phyloP scores from a whole-genome alignment of 2,329 filamentous ascomycete genomes.

The Bipolaris gigantea region DNA sequence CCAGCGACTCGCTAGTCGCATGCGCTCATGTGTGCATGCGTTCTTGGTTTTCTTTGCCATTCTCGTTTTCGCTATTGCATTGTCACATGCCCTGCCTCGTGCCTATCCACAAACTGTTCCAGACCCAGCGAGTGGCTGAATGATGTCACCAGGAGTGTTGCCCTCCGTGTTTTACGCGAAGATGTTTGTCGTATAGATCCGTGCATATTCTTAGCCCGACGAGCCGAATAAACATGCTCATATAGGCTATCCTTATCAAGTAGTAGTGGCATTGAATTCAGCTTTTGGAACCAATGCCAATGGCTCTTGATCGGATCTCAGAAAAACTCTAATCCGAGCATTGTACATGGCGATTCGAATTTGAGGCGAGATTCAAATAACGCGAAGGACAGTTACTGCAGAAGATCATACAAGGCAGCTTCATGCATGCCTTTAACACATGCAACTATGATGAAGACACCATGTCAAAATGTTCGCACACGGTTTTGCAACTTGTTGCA shows the following conservation, averaged over 20 bases:
- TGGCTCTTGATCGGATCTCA: too few species aligned
- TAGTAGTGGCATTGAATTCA: too few species aligned
- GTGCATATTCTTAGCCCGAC: neutral
- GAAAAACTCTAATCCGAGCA: too few species aligned
- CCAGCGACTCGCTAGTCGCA: neutral
- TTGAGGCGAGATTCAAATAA: too few species aligned
- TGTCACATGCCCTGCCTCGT: neutral
- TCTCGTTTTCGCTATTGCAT: neutral
- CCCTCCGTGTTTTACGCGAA: neutral
- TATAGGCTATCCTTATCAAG: neutral
- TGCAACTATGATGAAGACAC: neutral
- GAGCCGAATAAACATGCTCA: too few species aligned
- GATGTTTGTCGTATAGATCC: neutral
- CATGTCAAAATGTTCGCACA: neutral
- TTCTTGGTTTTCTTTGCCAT: neutral
- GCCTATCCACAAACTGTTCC: neutral
- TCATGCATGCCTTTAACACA: neutral
- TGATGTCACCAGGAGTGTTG: too few species aligned
- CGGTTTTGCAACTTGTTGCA: neutral
- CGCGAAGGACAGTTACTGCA: too few species aligned
- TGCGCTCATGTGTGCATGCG: too few species aligned
- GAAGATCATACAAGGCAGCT: too few species aligned
- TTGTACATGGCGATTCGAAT: too few species aligned
- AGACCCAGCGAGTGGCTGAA: neutral
- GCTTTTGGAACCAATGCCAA: too few species aligned